phyloP scores from a whole-genome alignment of 2,329 filamentous ascomycete genomes.

The Dactylellina parvicollis region DNA sequence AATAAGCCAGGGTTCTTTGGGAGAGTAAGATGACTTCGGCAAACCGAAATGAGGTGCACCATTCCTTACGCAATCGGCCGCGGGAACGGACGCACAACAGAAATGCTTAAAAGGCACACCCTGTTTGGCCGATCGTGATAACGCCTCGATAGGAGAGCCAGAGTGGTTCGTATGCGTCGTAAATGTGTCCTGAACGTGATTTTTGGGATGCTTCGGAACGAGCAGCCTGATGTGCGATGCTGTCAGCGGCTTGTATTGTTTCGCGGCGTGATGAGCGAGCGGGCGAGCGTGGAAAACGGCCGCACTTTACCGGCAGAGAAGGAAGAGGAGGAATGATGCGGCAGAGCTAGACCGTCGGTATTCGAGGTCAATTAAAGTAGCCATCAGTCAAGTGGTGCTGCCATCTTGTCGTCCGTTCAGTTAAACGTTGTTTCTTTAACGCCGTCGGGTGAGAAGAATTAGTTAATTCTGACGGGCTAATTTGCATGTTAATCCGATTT shows the following conservation, averaged over 20 bases:
- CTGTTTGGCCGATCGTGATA: conserved; percentile 24
- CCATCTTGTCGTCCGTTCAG: no score
- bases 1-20: neutral
- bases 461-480: neutral
- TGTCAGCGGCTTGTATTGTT: no score
- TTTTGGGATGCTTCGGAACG: neutral
- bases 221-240: no score
- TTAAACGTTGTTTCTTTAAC: neutral
- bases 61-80: conserved; percentile 51
- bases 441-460: neutral
- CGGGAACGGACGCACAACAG: conserved; percentile 49
- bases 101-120: conserved; percentile 1
- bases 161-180: neutral
- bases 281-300: neutral
- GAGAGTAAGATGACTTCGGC: conserved; percentile 13
- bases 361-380: no score
- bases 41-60: conserved; percentile 46
- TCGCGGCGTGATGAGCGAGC: neutral
- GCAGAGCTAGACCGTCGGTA: no score
- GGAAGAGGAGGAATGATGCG: neutral
- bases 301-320: conserved; percentile 15
- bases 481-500: conserved; percentile 42
- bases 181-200: neutral
- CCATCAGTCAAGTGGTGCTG: no score
- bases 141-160: neutral